Base-by-base conservation (phyloP, 1,284 basidiomycete genomes). In the Ustanciosporium gigantosporum region DNA sequence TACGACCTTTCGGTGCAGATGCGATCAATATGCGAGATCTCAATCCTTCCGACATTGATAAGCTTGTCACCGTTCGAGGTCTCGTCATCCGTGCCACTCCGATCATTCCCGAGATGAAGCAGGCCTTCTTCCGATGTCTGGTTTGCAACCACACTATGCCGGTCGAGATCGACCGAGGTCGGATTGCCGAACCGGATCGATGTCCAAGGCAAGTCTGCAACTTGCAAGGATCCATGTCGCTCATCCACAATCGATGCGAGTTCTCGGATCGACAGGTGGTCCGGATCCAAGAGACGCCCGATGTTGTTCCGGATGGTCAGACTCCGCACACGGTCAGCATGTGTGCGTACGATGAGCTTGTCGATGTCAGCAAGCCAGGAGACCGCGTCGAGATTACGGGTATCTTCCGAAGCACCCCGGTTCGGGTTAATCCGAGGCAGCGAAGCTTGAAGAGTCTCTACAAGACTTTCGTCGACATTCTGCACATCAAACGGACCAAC, bases 51-150 rank as follows among this genome's bases (percentile, higher is more conserved):
- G 74, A 77, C 50, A 75, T 77, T 35, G 74, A 77, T 64, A 74
- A 96, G 79, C 86, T 98, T 29, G 89, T 96, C 21, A 88, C 87
- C 41, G 87, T 98, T 80, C 96, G 94, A 77, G 94, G 95, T 42
- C 85, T 98, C 5, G 92, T 98, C 65, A 98, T 98, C 67, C 89
- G 95, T 31, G 90, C 92, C 0, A 97, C 94, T 0, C 91, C 94
- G 4, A 88, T 98, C 73, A 97, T 98, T 49, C 94, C 95, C 2
- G 94, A 98, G 79, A 98, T 98, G 95, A 92, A 91, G 80, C 34
- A 86, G 73, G 94, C 93, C 24, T 98, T 98, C 82, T 98, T 98
- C 86, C 89, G 93, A 37, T 98, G 94, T 80, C 82, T 91, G n/a
- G 88, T 88, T 31, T 98, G 95, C 79, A 88, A 88, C 50, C 93